Conservation (phyloP, 306 rosid genomes). For the Parietaria judaica region DNA sequence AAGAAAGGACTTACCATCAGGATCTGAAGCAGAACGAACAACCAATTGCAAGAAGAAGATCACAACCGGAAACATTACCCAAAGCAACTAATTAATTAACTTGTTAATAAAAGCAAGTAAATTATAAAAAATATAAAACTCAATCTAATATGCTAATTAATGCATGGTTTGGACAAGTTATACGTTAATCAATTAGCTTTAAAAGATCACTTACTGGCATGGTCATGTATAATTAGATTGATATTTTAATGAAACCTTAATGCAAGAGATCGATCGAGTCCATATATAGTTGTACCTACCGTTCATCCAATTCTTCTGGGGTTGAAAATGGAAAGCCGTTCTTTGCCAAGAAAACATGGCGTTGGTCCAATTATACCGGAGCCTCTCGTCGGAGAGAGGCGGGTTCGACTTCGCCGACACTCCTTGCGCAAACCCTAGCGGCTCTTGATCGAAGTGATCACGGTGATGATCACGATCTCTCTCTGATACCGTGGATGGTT, state of each 20-base stretch:
- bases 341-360: slow-evolving; percentile 85
- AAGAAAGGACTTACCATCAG: slow-evolving; percentile 52
- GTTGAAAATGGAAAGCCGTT: slow-evolving; percentile 81
- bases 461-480: no score
- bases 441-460: background rate
- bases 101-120: no score
- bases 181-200: no score
- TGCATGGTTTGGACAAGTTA: no score
- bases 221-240: no score
- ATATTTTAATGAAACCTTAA: no score
- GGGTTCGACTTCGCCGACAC: slow-evolving; percentile 73
- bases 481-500: background rate
- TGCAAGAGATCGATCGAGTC: background rate
- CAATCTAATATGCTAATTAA: no score
- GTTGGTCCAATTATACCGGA: slow-evolving; percentile 62
- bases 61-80: background rate
- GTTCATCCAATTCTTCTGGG: slow-evolving; percentile 67
- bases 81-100: background rate
- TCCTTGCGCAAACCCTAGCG: slow-evolving; percentile 57
- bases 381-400: slow-evolving; percentile 4
- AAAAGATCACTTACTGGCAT: no score
- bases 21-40: slow-evolving; percentile 52
- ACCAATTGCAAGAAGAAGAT: background rate
- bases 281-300: slow-evolving; percentile 34
- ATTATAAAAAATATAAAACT: no score